Percentiles rank a stretch among this genome's conserved stretches.
phyloP scores from a whole-genome alignment of 495 filamentous ascomycete genomes.

The Penicillium paxilli region DNA sequence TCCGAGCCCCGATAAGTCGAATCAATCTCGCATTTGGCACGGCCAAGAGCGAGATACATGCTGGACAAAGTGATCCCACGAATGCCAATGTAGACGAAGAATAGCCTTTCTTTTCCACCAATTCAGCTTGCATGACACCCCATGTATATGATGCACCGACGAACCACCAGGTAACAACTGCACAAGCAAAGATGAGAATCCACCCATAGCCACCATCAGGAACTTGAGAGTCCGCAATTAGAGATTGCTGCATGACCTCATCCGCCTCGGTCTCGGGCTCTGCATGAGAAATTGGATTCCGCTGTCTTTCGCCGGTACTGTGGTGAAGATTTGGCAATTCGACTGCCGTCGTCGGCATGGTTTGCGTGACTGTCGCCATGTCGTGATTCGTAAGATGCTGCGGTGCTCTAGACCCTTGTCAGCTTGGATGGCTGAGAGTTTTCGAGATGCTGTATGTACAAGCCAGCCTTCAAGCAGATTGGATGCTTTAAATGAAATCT shows the following conservation, averaged over 20 bases:
- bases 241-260: slow-evolving; percentile 49
- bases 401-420: too few relatives aligned
- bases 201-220: slow-evolving; percentile 63
- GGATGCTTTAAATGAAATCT: neutral
- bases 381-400: too few relatives aligned
- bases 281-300: slow-evolving; percentile 8
- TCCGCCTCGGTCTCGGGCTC: slow-evolving; percentile 18
- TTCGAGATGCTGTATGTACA: too few relatives aligned
- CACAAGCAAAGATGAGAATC: slow-evolving; percentile 54
- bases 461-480: too few relatives aligned
- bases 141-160: slow-evolving; percentile 54
- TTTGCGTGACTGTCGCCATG: slow-evolving; percentile 21
- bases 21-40: slow-evolving; percentile 52
- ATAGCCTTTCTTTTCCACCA: slow-evolving; percentile 46
- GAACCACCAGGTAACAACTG: slow-evolving; percentile 54
- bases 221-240: slow-evolving; percentile 46
- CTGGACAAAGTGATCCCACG: slow-evolving; percentile 52
- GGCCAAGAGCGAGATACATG: slow-evolving; percentile 48
- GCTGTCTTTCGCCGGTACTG: slow-evolving; percentile 12
- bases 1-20: slow-evolving; percentile 45
- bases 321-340: slow-evolving; percentile 14
- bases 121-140: slow-evolving; percentile 58
- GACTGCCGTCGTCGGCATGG: slow-evolving; percentile 18
- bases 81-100: slow-evolving; percentile 54
- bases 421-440: too few relatives aligned